Evolutionary conservation across 108 stramenopile species (phyloP), one percentile per base, ranked within the genome.

Genomic region (Skeletonema grethae): DNA sequence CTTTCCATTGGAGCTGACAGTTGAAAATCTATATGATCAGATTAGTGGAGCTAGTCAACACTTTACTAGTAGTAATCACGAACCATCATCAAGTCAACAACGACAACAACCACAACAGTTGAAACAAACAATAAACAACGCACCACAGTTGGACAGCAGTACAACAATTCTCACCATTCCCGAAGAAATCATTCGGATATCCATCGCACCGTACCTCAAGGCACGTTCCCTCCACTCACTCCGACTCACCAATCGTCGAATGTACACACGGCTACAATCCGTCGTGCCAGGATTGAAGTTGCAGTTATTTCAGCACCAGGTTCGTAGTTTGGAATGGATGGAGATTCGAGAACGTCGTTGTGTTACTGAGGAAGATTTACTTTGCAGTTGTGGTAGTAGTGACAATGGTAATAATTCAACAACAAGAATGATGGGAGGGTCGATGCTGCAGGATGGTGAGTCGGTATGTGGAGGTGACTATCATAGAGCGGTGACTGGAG

Each of bases 261-360:
- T 90, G 45, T 76, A 85, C 67, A 56, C 50, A 13, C 58, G 59
- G 5, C 74, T 90, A 5, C 70, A 70, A 50, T 62, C 64, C 4
- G 82, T 89, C 7, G 89, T 92, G 24, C 95, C 95, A 0, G 91
- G 91, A 7, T 71, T 95, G 3, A 77, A 74, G 20, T 66, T 93
- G 63, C 65, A 70, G 28, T 65, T 95, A 20, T 93, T 84, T 68
- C 70, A 65, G 1, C 92, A 95, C 76, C 95, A 95, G 79, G 71
- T 91, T 30, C 71, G 76, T 9, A 86, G 86, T 28, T 67, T 91
- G 63, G 65, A 80, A 28, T 95, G 95, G 95, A 93, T 93, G 92
- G 65, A 86, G 56, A 45, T 61, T 48, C 80, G 92, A 10, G 95
- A 95, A 67, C 67, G 65, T 3, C 63, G 58, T 5, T 65, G 61